Evolutionary conservation across 2,329 filamentous ascomycete genomes (phyloP), one percentile per base, ranked within the genome.

Genomic region (Colletotrichum cereale): DNA sequence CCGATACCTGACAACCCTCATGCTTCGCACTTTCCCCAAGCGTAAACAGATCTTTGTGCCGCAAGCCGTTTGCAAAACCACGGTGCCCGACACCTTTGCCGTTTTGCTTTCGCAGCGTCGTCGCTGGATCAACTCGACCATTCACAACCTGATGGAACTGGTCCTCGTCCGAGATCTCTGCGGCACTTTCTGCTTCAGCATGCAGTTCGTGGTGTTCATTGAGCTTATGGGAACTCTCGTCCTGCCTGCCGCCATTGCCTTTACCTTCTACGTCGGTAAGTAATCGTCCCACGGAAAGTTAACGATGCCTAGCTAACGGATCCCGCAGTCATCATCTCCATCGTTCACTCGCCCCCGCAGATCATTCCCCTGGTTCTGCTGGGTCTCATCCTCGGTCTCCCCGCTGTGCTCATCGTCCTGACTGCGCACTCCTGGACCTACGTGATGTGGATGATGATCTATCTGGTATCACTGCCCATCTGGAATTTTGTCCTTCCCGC

Each of bases 181-280:
- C 79, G 96, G 96, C 75, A 99, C 96, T 3, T 99, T 99, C 86
- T 99, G 97, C 86, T 99, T 99, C 87, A 97, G 94, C 82, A 99
- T 99, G 96, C 96, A 99, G 83, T 99, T 99, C 80, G 92, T 99
- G 75, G 92, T 99, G 74, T 97, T 95, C 80, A 93, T 99, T 78
- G 96, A 99, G 83, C 87, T 99, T 66, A 89, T 98, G 66, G 96
- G 96, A 77, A 99, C 97, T 2, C 86, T 99, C 65, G 96, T 99
- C 14, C 87, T 99, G 29, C 96, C 96, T 2, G 97, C 96, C 57
- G 97, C 97, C 75, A 98, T 99, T 80, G 92, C 93, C 4, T 99
- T 99, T 81, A 99, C 96, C 26, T 91, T 98, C 80, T 99, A 99
- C 83, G 92, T 99, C 78, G 91, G 93, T 95, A 90, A 89, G 92